Evolutionary conservation across 805 yeast species (phyloP), one percentile per base, ranked within the genome.

Genomic region (Yamadazyma takamatsuzukensis): DNA sequence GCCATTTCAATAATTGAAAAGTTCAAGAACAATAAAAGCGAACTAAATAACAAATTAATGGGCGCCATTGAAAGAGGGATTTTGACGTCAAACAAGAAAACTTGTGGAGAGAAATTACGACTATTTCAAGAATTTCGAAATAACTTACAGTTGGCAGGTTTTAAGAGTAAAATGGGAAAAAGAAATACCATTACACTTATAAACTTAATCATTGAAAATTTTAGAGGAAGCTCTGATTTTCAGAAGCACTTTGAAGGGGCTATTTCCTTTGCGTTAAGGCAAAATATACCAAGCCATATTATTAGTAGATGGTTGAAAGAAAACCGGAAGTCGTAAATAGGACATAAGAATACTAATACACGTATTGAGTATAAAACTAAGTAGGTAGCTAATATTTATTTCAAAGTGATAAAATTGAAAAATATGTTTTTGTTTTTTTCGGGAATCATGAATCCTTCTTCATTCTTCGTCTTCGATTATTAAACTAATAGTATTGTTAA

Each of bases 11-110:
- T 62, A 13, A 45, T 61, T n/a, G 34, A 44, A 2, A 40, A 37
- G 17, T 51, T 52, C 42, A 32, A 43, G 22, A 27, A 46, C 5
- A 45, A 42, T 11, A 51, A 54, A 25, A 35, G 50, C 7, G 22
- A 36, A 6, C 36, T 62, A 17, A 39, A 44, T 9, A 39, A 22
- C 6, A 32, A 30, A 8, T 10, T 27, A 36, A 27, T 42, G 30
- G 33, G 37, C 14, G 32, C 51, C 17, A 33, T 55, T 41, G 24
- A 52, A 49, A 19, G 47, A 13, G 70, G 68, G 5, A 46, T 64
- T 6, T 34, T 64, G 13, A 33, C 39, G 12, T 40, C 59, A 4
- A 12, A 27, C 12, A 37, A 21, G 7, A 37, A 54, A 26, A 31
- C 29, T 3, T 40, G 37, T 3, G 39, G 40, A 22, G 45, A 49